Evolutionary conservation across 257 asterid species (phyloP).

Genomic region (Solanum etuberosum): DNA sequence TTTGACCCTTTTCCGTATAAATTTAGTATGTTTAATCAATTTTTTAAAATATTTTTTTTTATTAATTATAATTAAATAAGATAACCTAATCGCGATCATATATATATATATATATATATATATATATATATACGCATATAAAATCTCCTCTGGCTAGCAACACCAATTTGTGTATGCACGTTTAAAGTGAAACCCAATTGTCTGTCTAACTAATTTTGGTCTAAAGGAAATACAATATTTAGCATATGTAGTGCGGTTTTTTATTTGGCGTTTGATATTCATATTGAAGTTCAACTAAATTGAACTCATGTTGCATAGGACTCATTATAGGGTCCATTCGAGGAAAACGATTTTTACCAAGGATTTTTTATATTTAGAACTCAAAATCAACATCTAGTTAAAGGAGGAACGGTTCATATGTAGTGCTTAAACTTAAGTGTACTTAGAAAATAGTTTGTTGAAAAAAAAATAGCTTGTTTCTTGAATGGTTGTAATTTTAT

Average conservation of each 20-base stretch:
- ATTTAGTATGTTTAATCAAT: neutral
- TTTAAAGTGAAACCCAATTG: neutral
- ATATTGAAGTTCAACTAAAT: no score
- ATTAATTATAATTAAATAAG: neutral
- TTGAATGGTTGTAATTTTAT: neutral
- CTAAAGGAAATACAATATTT: neutral
- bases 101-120: no score
- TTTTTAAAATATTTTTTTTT: neutral
- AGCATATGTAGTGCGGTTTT: neutral
- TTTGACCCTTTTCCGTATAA: neutral
- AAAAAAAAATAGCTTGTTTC: no score
- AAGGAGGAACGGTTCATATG: neutral
- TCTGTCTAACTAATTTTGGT: neutral
- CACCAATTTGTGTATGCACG: neutral
- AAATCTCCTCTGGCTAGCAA: no score
- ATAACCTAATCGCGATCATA: neutral
- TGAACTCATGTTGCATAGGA: neutral
- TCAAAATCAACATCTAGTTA: neutral
- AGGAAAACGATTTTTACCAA: neutral
- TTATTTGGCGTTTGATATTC: accelerated
- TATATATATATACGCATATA: neutral
- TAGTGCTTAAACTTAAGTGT: no score
- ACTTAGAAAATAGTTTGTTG: no score
- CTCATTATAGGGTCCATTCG: neutral
- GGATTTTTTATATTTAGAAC: neutral